Percentiles rank a stretch among this genome's conserved stretches.
These are phyloP conservation scores for Tricladium varicosporioides DNA, from an alignment of 2,329 filamentous ascomycete species.

Conservation along the genomic window DNA sequence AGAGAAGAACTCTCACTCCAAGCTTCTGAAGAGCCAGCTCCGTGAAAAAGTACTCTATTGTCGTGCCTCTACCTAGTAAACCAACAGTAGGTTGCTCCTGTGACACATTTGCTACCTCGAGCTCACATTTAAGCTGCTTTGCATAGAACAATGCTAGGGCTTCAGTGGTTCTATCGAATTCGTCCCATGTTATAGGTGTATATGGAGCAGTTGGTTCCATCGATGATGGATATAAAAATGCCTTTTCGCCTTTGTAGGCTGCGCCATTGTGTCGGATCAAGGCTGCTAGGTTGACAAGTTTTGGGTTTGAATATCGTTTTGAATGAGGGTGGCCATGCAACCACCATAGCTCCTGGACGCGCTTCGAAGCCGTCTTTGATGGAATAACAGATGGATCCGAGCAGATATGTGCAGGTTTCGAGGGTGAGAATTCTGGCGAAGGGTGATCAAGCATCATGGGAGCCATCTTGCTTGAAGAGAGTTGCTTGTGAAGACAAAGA, in stretches of 20 bases:
- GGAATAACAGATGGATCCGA: slow-evolving; percentile 30
- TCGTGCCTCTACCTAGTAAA: slow-evolving; percentile 30
- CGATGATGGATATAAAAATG: slow-evolving; percentile 29
- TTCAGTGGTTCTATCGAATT: slow-evolving; percentile 29
- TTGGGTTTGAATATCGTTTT: slow-evolving; percentile 30
- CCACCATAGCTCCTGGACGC: slow-evolving; percentile 31
- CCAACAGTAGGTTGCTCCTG: slow-evolving; percentile 32
- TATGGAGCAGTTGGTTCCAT: slow-evolving; percentile 21
- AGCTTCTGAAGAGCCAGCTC: slow-evolving; percentile 34
- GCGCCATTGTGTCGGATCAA: slow-evolving; percentile 29
- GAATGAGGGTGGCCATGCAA: slow-evolving; percentile 34
- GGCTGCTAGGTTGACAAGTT: slow-evolving; percentile 30
- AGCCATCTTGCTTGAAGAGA: slow-evolving; percentile 13
- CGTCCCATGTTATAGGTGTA: slow-evolving; percentile 29
- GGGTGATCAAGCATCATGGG: slow-evolving; percentile 20
- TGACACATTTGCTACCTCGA: slow-evolving; percentile 25
- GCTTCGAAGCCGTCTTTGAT: slow-evolving; percentile 24
- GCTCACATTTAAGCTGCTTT: slow-evolving; percentile 20
- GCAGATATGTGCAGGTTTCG: slow-evolving; percentile 16
- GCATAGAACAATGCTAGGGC: slow-evolving; percentile 27
- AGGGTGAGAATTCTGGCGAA: neutral
- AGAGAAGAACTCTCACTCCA: slow-evolving; percentile 30
- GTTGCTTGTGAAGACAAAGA: too few relatives aligned
- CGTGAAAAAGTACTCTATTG: slow-evolving; percentile 32
- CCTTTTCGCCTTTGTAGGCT: slow-evolving; percentile 26